Conservation (phyloP, 768 basidiomycete species). For the Fibroporia radiculosa region DNA sequence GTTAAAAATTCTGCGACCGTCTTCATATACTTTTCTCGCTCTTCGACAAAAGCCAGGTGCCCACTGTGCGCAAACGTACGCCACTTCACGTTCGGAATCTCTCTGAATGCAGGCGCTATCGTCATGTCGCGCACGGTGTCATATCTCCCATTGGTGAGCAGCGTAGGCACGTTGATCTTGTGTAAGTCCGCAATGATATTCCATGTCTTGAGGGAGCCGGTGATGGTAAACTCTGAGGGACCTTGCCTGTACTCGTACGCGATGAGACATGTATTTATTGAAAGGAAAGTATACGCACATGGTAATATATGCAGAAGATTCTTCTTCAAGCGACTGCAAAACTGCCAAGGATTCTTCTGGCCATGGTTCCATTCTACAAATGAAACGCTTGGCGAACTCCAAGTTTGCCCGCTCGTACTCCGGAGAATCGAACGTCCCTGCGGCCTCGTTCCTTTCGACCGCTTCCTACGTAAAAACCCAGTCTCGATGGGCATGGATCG, state of each 20-base stretch:
- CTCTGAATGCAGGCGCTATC: slow-evolving; percentile 28
- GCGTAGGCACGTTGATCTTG: slow-evolving; percentile 28
- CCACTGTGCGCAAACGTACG: slow-evolving; percentile 35
- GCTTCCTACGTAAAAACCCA: no score
- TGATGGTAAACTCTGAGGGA: slow-evolving; percentile 30
- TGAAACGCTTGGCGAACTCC: slow-evolving; percentile 33
- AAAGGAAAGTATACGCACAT: slow-evolving; percentile 29
- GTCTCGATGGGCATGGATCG: no score
- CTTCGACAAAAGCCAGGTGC: slow-evolving; percentile 38
- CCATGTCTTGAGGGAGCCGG: slow-evolving; percentile 39
- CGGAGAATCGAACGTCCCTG: slow-evolving; percentile 31
- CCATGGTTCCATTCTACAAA: slow-evolving; percentile 38
- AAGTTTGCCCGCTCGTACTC: slow-evolving; percentile 39
- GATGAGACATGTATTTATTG: background rate
- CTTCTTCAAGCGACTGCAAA: slow-evolving; percentile 27
- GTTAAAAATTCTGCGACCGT: slow-evolving; percentile 19
- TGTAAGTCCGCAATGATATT: slow-evolving; percentile 35
- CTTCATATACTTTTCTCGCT: slow-evolving; percentile 32
- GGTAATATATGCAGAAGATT: slow-evolving; percentile 39
- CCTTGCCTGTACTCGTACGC: slow-evolving; percentile 14
- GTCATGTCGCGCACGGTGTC: slow-evolving; percentile 35
- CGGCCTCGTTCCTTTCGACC: slow-evolving; percentile 37
- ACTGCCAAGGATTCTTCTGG: slow-evolving; percentile 30
- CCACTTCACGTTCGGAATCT: slow-evolving; percentile 36
- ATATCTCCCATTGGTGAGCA: slow-evolving; percentile 31